Evolutionary conservation across 83 land plant species (phyloP).

Genomic region (Thuja plicata): DNA sequence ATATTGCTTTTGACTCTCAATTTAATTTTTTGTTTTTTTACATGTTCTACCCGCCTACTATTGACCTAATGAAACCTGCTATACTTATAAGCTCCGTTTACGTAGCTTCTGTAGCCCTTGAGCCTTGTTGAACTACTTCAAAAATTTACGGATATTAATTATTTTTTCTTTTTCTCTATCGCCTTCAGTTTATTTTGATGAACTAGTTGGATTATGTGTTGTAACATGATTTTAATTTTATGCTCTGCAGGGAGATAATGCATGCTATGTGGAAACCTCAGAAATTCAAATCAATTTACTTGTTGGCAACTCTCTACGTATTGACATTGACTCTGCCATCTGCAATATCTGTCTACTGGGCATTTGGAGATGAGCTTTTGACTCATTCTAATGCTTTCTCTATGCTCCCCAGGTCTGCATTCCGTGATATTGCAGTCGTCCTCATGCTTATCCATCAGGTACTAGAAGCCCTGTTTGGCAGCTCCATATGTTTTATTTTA

Average conservation of each 20-base stretch:
- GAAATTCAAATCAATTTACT: constrained; percentile 66
- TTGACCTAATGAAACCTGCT: not conserved
- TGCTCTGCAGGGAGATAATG: constrained; percentile 65
- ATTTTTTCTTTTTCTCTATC: not conserved
- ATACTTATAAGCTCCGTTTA: not conserved
- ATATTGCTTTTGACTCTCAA: not conserved
- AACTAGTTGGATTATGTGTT: not conserved
- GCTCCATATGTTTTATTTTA: not conserved
- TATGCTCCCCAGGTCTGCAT: constrained; percentile 34
- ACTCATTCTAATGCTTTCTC: constrained; percentile 53
- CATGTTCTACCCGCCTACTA: not conserved
- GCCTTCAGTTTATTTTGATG: not conserved
- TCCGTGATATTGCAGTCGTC: constrained; percentile 33
- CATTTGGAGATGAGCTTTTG: constrained; percentile 53
- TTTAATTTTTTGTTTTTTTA: not conserved
- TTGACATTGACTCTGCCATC: constrained; percentile 58
- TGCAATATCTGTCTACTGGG: constrained; percentile 51
- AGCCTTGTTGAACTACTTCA: not conserved
- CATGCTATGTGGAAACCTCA: constrained; percentile 88
- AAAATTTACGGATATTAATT: not conserved
- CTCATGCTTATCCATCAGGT: constrained; percentile 60
- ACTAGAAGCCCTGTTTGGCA: not conserved
- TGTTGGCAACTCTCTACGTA: constrained; percentile 61
- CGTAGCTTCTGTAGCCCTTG: not conserved
- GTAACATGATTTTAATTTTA: not conserved